A percentile compares a stretch with the other conserved stretches of the same genome.
Evolutionary conservation across 2,329 filamentous ascomycete genomes (phyloP).

Genomic region (Nigrospora osmanthi): DNA sequence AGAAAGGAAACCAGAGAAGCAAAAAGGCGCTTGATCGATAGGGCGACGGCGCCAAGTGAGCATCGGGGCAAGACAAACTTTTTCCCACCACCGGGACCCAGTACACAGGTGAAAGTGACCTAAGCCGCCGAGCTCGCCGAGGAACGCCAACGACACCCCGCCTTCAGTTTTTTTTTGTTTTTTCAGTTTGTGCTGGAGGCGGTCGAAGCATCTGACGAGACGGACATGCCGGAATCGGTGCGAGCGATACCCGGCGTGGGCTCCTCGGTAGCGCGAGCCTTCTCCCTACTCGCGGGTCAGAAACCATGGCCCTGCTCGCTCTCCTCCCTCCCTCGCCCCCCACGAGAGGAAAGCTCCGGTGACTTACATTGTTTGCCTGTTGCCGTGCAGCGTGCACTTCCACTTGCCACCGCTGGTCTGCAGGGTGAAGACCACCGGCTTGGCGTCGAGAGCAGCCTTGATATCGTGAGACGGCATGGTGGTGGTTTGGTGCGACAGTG

Average conservation of each 20-base stretch:
- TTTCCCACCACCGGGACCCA: too few species aligned
- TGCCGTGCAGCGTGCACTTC: conserved; percentile 21
- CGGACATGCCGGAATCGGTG: conserved; percentile 17
- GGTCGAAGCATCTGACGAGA: conserved; percentile 9
- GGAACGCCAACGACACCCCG: too few species aligned
- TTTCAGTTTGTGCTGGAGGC: conserved; percentile 1
- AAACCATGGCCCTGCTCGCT: neutral
- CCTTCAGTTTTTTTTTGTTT: too few species aligned
- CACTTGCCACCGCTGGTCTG: conserved; percentile 20
- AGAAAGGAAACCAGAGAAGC: neutral
- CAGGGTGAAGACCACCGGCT: conserved; percentile 20
- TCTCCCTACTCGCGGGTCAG: conserved; percentile 3
- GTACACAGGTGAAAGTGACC: too few species aligned
- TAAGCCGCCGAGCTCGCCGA: too few species aligned
- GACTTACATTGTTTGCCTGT: conserved; percentile 22
- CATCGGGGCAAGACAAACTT: too few species aligned
- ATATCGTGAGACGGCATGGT: conserved; percentile 20
- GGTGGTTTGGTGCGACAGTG: conserved; percentile 2
- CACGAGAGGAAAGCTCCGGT: neutral
- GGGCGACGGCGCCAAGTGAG: neutral
- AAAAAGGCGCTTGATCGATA: neutral
- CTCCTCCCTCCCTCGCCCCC: too few species aligned
- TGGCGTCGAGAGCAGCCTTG: conserved; percentile 16
- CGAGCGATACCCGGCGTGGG: conserved; percentile 11
- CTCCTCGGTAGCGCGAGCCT: neutral